A percentile compares a stretch with the other conserved stretches of the same genome.
Evolutionary conservation across 371 early-diverging fungal genomes (phyloP).

Genomic region (Rhizopus microsporus): DNA sequence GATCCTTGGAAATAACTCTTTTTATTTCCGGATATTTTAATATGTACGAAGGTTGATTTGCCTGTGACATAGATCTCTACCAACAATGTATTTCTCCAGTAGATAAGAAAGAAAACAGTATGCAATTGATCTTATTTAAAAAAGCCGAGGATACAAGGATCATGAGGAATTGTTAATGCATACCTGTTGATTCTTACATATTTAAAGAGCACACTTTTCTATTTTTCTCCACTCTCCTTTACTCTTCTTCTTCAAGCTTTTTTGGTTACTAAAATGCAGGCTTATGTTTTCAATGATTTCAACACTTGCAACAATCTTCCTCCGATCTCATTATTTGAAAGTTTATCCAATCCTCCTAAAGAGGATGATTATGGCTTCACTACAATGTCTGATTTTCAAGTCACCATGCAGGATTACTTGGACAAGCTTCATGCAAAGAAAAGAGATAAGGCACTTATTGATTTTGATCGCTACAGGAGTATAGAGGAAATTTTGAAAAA

Average conservation of each 20-base stretch:
- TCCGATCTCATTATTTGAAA: not conserved
- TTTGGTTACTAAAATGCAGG: not conserved
- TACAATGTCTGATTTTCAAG: conserved; percentile 17
- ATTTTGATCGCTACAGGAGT: conserved; percentile 41
- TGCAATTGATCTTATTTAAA: conserved; percentile 4
- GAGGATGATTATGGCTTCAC: conserved; percentile 14
- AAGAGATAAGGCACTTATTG: conserved; percentile 44
- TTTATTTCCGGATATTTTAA: too few species aligned
- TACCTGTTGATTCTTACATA: conserved; percentile 6
- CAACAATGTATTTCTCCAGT: not conserved
- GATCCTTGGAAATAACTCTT: too few species aligned
- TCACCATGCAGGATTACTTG: conserved; percentile 31
- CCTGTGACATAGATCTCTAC: not conserved
- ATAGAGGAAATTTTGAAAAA: conserved; percentile 42
- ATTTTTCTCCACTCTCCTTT: conserved; percentile 5
- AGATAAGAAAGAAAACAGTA: not conserved
- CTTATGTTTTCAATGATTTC: not conserved
- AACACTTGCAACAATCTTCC: not conserved
- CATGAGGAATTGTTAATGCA: conserved; percentile 1
- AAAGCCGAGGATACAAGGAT: not conserved
- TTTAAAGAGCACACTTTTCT: not conserved
- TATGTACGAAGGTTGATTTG: too few species aligned
- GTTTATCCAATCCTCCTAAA: conserved; percentile 1
- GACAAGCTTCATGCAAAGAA: conserved; percentile 42
- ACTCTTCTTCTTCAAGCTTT: not conserved